Conservation (phyloP, 108 stramenopile genomes). For the Seminavis robusta region DNA sequence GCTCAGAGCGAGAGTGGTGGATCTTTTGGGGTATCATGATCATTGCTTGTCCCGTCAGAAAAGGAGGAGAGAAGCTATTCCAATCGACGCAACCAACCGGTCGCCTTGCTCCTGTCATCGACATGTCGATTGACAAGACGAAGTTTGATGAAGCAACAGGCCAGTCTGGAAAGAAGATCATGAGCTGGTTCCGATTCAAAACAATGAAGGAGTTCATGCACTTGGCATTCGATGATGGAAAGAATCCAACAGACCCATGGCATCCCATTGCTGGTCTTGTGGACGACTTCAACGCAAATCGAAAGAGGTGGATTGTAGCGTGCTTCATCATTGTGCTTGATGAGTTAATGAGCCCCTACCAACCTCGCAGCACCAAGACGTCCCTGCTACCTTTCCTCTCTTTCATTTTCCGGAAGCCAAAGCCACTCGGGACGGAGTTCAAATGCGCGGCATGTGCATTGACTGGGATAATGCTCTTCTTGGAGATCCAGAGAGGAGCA, state of each 20-base stretch:
- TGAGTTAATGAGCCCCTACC: slow-evolving; percentile 1
- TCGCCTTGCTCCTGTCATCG: too few species aligned
- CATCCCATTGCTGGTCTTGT: not conserved
- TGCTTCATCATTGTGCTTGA: not conserved
- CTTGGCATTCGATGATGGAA: too few species aligned
- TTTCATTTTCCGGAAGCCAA: slow-evolving; percentile 5
- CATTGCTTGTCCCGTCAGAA: not conserved
- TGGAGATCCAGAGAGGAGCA: not conserved
- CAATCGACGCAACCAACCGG: too few species aligned
- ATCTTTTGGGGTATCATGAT: slow-evolving; percentile 3
- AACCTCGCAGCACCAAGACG: slow-evolving; percentile 10
- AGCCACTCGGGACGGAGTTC: slow-evolving; percentile 12
- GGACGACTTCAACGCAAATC: not conserved
- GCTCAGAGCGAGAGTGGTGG: not conserved
- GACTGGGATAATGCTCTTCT: not conserved
- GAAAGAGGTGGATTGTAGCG: not conserved
- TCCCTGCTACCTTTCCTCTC: slow-evolving; percentile 5
- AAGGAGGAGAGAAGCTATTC: too few species aligned
- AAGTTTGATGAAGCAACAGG: too few species aligned
- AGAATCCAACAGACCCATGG: too few species aligned
- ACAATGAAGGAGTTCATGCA: too few species aligned
- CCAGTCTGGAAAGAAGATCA: too few species aligned
- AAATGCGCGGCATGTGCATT: not conserved
- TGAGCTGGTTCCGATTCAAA: too few species aligned
- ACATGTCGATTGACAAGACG: too few species aligned